These are phyloP conservation scores for Cercospora canescens DNA, from an alignment of 2,329 filamentous ascomycete genomes.

Conservation along the genomic window DNA sequence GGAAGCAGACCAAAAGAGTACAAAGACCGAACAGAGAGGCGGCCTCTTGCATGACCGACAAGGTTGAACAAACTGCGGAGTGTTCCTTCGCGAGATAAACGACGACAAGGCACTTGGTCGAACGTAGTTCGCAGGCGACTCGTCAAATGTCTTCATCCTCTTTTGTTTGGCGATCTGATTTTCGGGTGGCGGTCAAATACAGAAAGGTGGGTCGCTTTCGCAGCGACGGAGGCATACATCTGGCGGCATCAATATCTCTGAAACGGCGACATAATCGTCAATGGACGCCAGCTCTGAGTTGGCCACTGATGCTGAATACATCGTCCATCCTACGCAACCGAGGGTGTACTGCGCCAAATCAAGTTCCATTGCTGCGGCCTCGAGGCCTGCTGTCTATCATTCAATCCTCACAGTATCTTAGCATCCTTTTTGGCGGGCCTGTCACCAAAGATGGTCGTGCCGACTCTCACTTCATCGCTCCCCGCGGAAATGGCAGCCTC, in stretches of 20 bases:
- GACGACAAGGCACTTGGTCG: too few species aligned
- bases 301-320: too few species aligned
- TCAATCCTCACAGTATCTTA: slow-evolving; percentile 52
- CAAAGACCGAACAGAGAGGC: too few species aligned
- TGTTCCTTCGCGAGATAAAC: too few species aligned
- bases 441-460: slow-evolving; percentile 89
- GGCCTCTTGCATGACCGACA: too few species aligned
- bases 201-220: neutral
- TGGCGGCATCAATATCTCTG: neutral
- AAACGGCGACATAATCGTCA: neutral
- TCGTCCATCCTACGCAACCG: too few species aligned
- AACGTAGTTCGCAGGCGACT: neutral
- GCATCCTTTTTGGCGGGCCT: slow-evolving; percentile 78
- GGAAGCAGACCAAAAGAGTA: too few species aligned
- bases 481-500: slow-evolving; percentile 82
- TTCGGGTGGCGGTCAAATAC: too few species aligned
- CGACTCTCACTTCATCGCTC: slow-evolving; percentile 86
- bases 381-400: neutral
- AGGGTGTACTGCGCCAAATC: neutral
- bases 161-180: neutral
- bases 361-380: neutral
- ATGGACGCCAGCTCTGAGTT: too few species aligned
- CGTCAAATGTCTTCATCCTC: neutral
- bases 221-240: neutral
- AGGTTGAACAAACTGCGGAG: too few species aligned